Conservation (phyloP, 2,329 filamentous ascomycete species). For the Calonectria hawksworthii region DNA sequence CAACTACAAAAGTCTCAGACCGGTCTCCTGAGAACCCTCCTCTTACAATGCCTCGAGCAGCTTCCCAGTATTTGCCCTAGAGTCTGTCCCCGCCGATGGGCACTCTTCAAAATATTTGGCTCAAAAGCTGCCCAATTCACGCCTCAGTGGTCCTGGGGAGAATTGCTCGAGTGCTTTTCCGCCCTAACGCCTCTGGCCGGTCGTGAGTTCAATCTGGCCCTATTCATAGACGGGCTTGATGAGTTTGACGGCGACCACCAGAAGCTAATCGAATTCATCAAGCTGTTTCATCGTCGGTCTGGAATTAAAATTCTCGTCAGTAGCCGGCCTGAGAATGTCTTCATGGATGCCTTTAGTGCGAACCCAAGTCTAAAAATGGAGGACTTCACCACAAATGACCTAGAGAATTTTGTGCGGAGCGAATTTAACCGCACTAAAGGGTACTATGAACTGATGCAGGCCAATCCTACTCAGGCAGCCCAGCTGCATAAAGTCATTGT, state of each 20-base stretch:
- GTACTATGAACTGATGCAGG: not conserved
- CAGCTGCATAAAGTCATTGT: not conserved
- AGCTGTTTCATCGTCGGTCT: not conserved
- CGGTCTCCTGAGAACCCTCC: conserved; percentile 13
- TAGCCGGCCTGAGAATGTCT: conserved; percentile 11
- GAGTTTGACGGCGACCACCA: conserved; percentile 15
- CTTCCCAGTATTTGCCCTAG: not conserved
- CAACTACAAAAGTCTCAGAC: not conserved
- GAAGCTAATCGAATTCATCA: not conserved
- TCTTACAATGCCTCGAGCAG: conserved; percentile 14
- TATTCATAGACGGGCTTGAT: conserved; percentile 19
- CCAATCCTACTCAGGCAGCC: not conserved
- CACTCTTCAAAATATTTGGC: not conserved
- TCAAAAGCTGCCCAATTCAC: not conserved
- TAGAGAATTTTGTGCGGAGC: not conserved
- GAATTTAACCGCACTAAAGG: not conserved
- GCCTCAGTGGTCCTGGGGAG: conserved; percentile 16
- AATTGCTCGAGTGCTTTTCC: not conserved
- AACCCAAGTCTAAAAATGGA: conserved; percentile 9
- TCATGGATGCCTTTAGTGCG: not conserved
- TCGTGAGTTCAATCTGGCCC: not conserved
- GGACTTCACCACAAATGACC: not conserved
- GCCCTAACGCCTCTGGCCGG: not conserved
- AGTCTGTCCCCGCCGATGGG: not conserved
- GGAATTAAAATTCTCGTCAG: conserved; percentile 8